Percentiles rank a stretch among this genome's conserved stretches.
These are phyloP conservation scores for Torrubiella hemipterigena DNA, from an alignment of 2,329 filamentous ascomycete species.

Conservation along the genomic window DNA sequence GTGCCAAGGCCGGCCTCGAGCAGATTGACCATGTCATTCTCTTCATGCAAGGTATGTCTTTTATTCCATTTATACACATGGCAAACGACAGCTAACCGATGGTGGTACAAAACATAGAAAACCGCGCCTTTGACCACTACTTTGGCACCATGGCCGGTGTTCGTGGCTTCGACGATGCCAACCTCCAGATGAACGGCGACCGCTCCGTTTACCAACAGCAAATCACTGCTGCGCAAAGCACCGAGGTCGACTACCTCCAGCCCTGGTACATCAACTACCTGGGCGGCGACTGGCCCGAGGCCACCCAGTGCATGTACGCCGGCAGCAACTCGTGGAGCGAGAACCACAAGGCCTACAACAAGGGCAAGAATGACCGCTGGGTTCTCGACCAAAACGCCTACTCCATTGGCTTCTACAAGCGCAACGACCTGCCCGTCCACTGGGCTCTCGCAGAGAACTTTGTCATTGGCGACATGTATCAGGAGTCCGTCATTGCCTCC, in stretches of 20 bases:
- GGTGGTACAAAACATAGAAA: too few species aligned
- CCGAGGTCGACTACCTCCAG: conserved; percentile 26
- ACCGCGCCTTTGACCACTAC: conserved; percentile 31
- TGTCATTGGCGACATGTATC: conserved; percentile 45
- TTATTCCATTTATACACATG: too few species aligned
- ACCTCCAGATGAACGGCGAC: conserved; percentile 36
- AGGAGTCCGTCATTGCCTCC: conserved; percentile 36
- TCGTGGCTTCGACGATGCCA: conserved; percentile 43
- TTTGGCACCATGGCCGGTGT: conserved; percentile 44
- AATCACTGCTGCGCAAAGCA: conserved; percentile 20
- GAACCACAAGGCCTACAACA: conserved; percentile 39
- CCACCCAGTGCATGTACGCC: conserved; percentile 41
- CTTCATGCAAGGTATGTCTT: conserved; percentile 36
- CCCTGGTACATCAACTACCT: conserved; percentile 45
- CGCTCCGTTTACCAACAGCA: conserved; percentile 34
- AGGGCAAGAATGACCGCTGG: conserved; percentile 40
- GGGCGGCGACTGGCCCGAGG: conserved; percentile 33
- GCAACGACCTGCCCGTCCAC: conserved; percentile 40
- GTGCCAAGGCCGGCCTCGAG: conserved; percentile 2
- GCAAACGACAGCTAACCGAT: too few species aligned
- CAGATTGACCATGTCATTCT: conserved; percentile 46
- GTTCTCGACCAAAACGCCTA: conserved; percentile 39
- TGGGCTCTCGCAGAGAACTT: conserved; percentile 42
- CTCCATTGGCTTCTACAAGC: conserved; percentile 37
- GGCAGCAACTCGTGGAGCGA: conserved; percentile 38